Evolutionary conservation across 805 yeast genomes (phyloP), one percentile per base, ranked within the genome.

Genomic region (Metschnikowia gruessii): DNA sequence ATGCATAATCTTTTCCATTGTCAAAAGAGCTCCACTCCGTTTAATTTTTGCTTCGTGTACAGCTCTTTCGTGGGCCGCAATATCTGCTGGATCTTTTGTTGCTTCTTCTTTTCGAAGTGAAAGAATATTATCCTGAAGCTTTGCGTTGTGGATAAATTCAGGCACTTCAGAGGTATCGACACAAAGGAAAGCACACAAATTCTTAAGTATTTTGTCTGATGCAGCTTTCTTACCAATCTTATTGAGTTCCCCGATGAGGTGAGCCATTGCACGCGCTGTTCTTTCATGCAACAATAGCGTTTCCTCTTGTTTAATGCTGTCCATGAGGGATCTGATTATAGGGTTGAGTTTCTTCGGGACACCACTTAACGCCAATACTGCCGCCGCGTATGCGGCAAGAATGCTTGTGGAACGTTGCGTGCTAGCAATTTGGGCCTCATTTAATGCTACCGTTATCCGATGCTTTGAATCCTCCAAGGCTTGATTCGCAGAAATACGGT

Each of bases 141-240:
- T 64, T 32, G 78, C 76, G 55, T 87, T 86, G 37, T 85, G 83
- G 13, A 74, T 72, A 60, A 88, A 94, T 58, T 89, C 97, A 2
- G 99, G 99, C 28, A 92, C 97, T 61, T 91, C 97, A 3, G 94
- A 80, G 0, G 97, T 89, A 62, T 92, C 99, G 28, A 91, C 97
- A 68, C 99, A 94, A 42, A 94, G 62, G 61, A 92, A 92, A 0
- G 92, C 96, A 68, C 96, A 87, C 46, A 95, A 69, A 60, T 94
- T 94, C 62, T 88, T 92, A 37, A 88, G 80, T 53, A 95, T 85
- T 62, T 94, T 94, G 56, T 88, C 95, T 2, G 92, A 82, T 1
- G 92, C 94, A 31, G 82, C 82, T n/a, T 61, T 63, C 59, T 90
- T 89, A 8, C 79, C 81, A 4, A 66, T 67, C 1, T 61, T 61